Conservation (phyloP, 2,329 filamentous ascomycete genomes). For the Colletotrichum gigasporum region DNA sequence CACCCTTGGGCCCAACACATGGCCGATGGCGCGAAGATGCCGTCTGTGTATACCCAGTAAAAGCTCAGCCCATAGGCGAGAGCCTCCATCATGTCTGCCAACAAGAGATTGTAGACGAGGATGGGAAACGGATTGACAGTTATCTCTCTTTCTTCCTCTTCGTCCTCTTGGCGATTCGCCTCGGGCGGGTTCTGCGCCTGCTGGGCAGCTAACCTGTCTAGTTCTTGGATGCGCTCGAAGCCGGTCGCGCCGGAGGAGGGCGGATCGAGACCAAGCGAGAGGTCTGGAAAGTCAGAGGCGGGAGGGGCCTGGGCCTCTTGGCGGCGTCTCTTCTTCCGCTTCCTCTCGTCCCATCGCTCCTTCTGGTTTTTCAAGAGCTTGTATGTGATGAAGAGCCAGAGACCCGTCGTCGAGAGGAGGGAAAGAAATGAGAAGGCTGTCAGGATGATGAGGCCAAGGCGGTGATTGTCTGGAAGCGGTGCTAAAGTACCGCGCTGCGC, state of each 20-base stretch:
- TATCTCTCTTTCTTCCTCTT: not conserved
- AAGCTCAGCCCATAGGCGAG: conserved; percentile 64
- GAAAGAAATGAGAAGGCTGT: not conserved
- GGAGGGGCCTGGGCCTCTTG: not conserved
- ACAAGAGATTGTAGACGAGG: conserved; percentile 66
- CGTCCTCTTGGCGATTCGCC: not conserved
- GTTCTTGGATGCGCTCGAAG: conserved; percentile 1
- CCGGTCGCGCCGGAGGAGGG: not conserved
- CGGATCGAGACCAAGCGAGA: conserved; percentile 6
- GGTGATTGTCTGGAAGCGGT: not conserved
- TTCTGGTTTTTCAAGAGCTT: not conserved
- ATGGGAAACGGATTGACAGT: conserved; percentile 65
- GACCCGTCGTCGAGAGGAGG: not conserved
- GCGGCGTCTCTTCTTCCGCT: not conserved
- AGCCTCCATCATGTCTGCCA: conserved; percentile 68
- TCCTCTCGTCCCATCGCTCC: not conserved
- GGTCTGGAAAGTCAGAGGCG: not conserved
- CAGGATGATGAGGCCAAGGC: not conserved
- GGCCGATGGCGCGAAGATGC: conserved; percentile 55
- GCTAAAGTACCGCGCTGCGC: conserved; percentile 7
- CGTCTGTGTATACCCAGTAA: conserved; percentile 57
- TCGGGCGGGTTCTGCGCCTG: not conserved
- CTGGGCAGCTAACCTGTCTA: conserved; percentile 7
- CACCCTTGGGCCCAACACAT: conserved; percentile 66
- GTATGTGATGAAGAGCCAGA: conserved; percentile 13